Conservation (phyloP, 169 alveolate species). For the Eimeria sp. region DNA sequence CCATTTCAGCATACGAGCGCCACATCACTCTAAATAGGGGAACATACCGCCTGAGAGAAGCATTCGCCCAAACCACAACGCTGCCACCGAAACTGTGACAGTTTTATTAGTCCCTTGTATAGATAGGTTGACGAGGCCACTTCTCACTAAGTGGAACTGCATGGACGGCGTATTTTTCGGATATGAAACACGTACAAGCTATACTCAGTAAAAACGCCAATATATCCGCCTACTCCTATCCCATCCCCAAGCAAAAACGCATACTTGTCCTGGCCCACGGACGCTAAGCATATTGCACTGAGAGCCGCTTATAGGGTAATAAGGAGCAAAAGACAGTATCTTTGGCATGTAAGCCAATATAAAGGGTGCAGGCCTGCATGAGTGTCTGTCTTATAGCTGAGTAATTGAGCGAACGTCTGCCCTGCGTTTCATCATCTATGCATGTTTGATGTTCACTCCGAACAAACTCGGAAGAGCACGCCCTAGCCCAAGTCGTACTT, state of each 20-base stretch:
- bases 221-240: background rate
- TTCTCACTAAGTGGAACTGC: background rate
- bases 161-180: background rate
- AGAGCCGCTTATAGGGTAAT: background rate
- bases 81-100: background rate
- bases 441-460: background rate
- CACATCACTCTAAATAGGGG: background rate
- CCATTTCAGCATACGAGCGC: background rate
- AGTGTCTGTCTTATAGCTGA: background rate
- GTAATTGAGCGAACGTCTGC: too few species aligned
- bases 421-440: background rate
- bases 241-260: background rate
- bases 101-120: background rate
- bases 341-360: background rate
- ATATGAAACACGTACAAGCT: background rate
- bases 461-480: background rate
- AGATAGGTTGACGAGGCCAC: background rate
- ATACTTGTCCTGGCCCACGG: background rate
- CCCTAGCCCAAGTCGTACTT: background rate
- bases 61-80: background rate
- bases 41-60: background rate
- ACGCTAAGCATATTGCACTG: background rate
- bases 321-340: background rate
- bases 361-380: background rate
- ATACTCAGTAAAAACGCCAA: background rate